Evolutionary conservation across 257 asterid genomes (phyloP).

Genomic region (Petrea volubilis): DNA sequence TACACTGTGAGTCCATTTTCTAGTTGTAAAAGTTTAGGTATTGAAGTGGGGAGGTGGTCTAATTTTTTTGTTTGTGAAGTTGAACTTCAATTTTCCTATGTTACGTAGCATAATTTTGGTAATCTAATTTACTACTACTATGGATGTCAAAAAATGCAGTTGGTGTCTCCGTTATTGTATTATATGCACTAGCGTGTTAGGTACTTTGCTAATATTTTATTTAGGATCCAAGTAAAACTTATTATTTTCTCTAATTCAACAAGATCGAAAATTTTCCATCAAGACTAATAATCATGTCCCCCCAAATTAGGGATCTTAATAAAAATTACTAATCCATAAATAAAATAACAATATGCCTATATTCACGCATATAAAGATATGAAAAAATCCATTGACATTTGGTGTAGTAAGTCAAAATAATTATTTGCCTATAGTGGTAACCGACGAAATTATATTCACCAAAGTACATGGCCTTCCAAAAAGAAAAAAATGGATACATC

Average conservation of each 20-base stretch:
- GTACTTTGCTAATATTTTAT: too few relatives aligned
- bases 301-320: not conserved
- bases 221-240: too few relatives aligned
- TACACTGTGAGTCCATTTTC: not conserved
- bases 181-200: not conserved
- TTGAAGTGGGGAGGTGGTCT: not conserved
- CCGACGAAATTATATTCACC: too few relatives aligned
- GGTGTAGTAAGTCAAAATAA: too few relatives aligned
- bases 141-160: not conserved
- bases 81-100: not conserved
- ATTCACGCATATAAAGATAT: too few relatives aligned
- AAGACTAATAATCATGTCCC: not conserved
- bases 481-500: too few relatives aligned
- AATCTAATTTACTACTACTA: not conserved
- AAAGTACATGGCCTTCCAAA: too few relatives aligned
- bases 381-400: too few relatives aligned
- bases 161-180: not conserved
- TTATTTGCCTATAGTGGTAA: too few relatives aligned
- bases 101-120: not conserved
- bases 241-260: not conserved
- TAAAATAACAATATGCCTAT: too few relatives aligned
- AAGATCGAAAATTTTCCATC: not conserved
- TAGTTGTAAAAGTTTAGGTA: not conserved
- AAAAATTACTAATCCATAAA: not conserved
- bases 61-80: not conserved